phyloP scores from a whole-genome alignment of 2,329 filamentous ascomycete species.

The Ophiobolus disseminans region DNA sequence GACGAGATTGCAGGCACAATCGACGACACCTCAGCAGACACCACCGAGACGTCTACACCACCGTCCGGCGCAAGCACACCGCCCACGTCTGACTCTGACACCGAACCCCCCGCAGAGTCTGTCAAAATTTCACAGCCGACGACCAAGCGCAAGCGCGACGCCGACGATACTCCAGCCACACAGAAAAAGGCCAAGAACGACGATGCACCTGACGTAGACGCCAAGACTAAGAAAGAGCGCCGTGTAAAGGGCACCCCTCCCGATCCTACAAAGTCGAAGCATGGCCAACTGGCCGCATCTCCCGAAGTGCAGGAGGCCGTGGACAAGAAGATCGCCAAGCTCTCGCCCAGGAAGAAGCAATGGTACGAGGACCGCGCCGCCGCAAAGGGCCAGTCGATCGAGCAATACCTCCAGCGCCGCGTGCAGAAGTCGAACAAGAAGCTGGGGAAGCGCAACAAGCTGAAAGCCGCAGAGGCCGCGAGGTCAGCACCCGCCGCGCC shows the following conservation, averaged over 20 bases:
- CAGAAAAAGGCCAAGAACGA: slow-evolving; percentile 26
- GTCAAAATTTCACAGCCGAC: slow-evolving; percentile 18
- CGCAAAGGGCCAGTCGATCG: slow-evolving; percentile 47
- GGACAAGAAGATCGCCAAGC: slow-evolving; percentile 34
- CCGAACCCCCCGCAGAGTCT: slow-evolving; percentile 18
- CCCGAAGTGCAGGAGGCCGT: no score
- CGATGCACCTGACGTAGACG: no score
- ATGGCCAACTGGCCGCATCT: no score
- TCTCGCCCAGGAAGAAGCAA: slow-evolving; percentile 36
- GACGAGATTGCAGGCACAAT: slow-evolving; percentile 78
- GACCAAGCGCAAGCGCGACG: slow-evolving; percentile 40
- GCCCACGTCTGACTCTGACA: slow-evolving; percentile 36
- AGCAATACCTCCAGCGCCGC: slow-evolving; percentile 44
- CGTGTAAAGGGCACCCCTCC: no score
- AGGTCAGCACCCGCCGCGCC: slow-evolving; percentile 4
- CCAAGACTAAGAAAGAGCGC: no score
- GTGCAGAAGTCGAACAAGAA: no score
- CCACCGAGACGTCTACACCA: slow-evolving; percentile 23
- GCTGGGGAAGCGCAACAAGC: no score
- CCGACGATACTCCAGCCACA: slow-evolving; percentile 8
- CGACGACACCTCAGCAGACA: slow-evolving; percentile 29
- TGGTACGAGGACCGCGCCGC: slow-evolving; percentile 45
- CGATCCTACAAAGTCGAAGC: no score
- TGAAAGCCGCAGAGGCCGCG: no score
- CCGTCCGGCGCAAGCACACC: slow-evolving; percentile 33